These are phyloP conservation scores for Piromyces sp. DNA, from an alignment of 192 early-diverging fungal species.

Conservation along the genomic window DNA sequence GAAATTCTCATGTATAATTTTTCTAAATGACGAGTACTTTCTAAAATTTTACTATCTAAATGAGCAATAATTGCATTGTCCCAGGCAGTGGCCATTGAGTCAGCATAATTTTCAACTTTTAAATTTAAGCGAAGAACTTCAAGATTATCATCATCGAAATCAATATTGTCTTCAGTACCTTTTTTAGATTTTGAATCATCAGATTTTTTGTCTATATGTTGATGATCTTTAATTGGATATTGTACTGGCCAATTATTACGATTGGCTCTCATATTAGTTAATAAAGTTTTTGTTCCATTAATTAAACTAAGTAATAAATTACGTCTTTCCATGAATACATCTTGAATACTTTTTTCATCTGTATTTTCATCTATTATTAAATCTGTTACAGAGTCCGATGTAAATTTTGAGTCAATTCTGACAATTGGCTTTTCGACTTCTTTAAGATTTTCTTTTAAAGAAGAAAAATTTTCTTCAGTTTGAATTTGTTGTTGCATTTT, in stretches of 20 bases:
- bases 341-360: background rate
- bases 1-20: conserved; percentile 67
- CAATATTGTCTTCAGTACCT: background rate
- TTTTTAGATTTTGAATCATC: background rate
- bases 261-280: background rate
- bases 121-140: background rate
- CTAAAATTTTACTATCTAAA: background rate
- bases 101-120: background rate
- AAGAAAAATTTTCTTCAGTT: background rate
- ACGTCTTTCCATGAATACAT: background rate
- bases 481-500: background rate
- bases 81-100: background rate
- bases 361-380: background rate
- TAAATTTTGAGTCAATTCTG: background rate
- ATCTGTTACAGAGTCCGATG: background rate
- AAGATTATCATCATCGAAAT: background rate
- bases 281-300: background rate
- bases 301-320: background rate
- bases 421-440: background rate
- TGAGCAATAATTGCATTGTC: background rate
- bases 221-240: background rate
- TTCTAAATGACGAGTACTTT: conserved; percentile 33
- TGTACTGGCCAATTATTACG: background rate
- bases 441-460: background rate
- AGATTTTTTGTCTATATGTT: background rate